Base-by-base conservation (phyloP, 2,329 filamentous ascomycete species). In the Aspergillus pseudoviridinutans region DNA sequence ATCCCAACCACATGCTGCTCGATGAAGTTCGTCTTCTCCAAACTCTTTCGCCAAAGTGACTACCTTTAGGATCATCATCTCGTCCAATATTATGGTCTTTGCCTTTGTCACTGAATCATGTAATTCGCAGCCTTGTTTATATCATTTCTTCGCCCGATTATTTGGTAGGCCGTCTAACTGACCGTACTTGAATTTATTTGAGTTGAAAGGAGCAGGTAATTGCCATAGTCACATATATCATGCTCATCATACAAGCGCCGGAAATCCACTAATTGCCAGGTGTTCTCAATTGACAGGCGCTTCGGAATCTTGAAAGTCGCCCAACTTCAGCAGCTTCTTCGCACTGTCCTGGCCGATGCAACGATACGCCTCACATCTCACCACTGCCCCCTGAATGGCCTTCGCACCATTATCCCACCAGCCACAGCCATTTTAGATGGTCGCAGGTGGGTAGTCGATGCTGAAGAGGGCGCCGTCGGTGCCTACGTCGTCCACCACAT, bases 291-390 rank as follows among this genome's bases (percentile, higher is more conserved):
- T 35, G 32, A 56, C 50, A 22, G 53, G 55, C n/a, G 55, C 57
- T 42, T 61, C 44, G 3, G 52, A 58, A 57, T 64, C 61, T 14
- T 61, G 47, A 49, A 54, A 62, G 41, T 56, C 49, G 12, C 46
- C 58, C 53, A 68, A 53, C 56, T 22, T 59, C 53, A 77, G 72
- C 44, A 76, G 54, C 29, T 62, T 66, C 68, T 74, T 76, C 27
- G 74, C 73, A 61, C 76, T 76, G 28, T 75, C 73, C 53, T 71
- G 65, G 4, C 74, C 74, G 62, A 77, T 74, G 56, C 70, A 71
- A 53, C 62, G 56, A 44, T 68, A 71, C 17, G 58, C 64, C 63
- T 71, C 61, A 65, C 52, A 68, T 68, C 57, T 60, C 57, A n/a
- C 59, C 29, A 59, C 44, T 6, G 57, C 52, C 22, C 53, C 50